Percentiles rank a stretch among this genome's conserved stretches.
These are phyloP conservation scores for Pyrenochaeta sp. DNA, from an alignment of 2,329 filamentous ascomycete species.

Conservation along the genomic window DNA sequence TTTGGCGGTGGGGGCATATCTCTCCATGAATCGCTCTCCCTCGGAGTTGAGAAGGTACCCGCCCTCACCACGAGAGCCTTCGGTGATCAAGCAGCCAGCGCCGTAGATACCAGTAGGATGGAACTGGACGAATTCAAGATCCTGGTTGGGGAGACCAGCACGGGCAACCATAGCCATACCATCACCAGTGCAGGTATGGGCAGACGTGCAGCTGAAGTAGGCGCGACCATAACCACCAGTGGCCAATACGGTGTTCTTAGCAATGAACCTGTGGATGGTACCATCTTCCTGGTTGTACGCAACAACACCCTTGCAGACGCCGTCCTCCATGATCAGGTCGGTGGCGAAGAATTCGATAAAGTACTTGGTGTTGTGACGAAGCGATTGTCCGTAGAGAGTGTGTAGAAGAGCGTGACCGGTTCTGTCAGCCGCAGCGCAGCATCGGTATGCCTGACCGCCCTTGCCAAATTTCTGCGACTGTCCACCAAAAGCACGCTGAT, in stretches of 20 bases:
- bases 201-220: slow-evolving; percentile 98
- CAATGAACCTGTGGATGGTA: slow-evolving; percentile 94
- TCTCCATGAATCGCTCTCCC: slow-evolving; percentile 99
- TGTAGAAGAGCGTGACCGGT: slow-evolving; percentile 97
- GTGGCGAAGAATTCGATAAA: slow-evolving; percentile 99
- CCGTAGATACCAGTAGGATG: slow-evolving; percentile 99
- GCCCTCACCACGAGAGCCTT: slow-evolving; percentile 97
- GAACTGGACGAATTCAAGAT: slow-evolving; percentile 99
- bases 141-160: slow-evolving; percentile 97
- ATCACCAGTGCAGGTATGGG: slow-evolving; percentile 98
- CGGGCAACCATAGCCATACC: slow-evolving; percentile 99
- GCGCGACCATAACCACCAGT: slow-evolving; percentile 97
- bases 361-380: slow-evolving; percentile 98
- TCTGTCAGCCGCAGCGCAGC: slow-evolving; percentile 94
- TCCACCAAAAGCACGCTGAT: slow-evolving; percentile 98
- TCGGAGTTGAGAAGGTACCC: slow-evolving; percentile 97
- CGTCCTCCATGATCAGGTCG: slow-evolving; percentile 96
- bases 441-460: slow-evolving; percentile 97
- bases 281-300: slow-evolving; percentile 99
- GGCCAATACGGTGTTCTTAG: slow-evolving; percentile 94
- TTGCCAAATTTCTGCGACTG: slow-evolving; percentile 95
- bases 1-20: slow-evolving; percentile 96
- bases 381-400: slow-evolving; percentile 96
- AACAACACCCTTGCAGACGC: slow-evolving; percentile 93
- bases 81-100: slow-evolving; percentile 92